Evolutionary conservation across 2,329 filamentous ascomycete genomes (phyloP), one percentile per base, ranked within the genome.

Genomic region (Clarireedia monteithiana): DNA sequence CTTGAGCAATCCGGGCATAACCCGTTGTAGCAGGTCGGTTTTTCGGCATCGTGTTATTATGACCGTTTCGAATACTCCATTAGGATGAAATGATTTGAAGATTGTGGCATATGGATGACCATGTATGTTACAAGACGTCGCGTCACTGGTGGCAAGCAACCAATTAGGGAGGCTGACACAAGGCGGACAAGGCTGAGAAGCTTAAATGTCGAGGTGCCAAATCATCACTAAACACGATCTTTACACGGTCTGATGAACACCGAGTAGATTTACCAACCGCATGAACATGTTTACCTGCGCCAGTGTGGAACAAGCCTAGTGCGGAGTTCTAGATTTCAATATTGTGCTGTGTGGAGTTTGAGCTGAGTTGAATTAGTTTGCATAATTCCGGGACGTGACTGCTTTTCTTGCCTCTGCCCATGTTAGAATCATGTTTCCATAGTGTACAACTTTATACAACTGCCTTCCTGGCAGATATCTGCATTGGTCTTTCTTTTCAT

Each of bases 1-100:
- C 88, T 73, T 94, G 89, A 60, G 88, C 85, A 57, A 94, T 84
- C 68, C 87, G 87, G 72, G 90, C 88, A 74, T 94, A 94, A 71
- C 89, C 89, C 61, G 89, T 91, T 45, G 86, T 88, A 57, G 86
- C 79, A 59, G 86, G 88, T 58, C 68, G 59, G 54, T 62, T 63
- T 60, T 61, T 66, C 42, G 63, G 65, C 67, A 69, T 69, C 17
- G 55, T 50, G 40, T 26, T 27, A 34, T 38, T 55, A 30, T 38
- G 17, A 39, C 39, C 23, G 44, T 48, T 34, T 55, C 7, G 9
- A 50, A 55, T 15, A 34, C 45, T 34, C 52, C 52, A 55, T 55
- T 46, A 44, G 38, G 52, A 42, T 50, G 20, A 26, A 50, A 23
- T 52, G 5, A 9, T 52, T 26, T 27, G 27, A 27, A 7, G 30